Conservation (phyloP, 1,284 basidiomycete genomes). For the Phaffia rhodozyma region DNA sequence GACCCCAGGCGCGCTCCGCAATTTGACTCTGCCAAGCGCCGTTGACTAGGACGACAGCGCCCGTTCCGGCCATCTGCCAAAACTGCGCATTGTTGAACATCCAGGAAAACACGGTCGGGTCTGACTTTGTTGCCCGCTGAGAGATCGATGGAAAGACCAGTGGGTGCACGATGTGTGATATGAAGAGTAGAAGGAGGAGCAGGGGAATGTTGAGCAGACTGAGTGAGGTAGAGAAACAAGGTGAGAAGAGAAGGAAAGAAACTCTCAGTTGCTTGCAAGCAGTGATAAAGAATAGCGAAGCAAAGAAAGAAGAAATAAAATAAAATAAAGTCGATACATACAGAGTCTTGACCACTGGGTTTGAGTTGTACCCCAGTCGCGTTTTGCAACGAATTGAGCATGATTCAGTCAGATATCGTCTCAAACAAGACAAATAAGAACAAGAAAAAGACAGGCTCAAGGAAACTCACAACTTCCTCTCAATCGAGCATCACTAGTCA, state of each 20-base stretch:
- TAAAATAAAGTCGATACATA: neutral
- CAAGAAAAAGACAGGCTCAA: neutral
- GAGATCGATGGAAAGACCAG: constrained; percentile 19
- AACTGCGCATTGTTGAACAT: constrained; percentile 21
- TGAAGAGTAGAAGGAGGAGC: constrained; percentile 30
- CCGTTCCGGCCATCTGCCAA: constrained; percentile 1
- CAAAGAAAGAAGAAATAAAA: constrained; percentile 26
- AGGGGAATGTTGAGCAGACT: constrained; percentile 36
- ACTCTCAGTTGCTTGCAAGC: neutral
- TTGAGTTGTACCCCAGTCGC: too few relatives aligned
- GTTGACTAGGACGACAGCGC: constrained; percentile 4
- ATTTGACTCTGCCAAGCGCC: constrained; percentile 3
- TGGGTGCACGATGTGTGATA: constrained; percentile 31
- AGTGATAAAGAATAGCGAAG: constrained; percentile 22
- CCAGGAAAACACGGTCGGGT: constrained; percentile 21
- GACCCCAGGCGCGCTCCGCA: neutral
- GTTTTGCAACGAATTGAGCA: neutral
- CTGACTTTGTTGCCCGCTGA: constrained; percentile 19
- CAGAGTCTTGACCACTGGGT: too few relatives aligned
- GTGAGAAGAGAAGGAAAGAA: neutral
- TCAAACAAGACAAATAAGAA: neutral
- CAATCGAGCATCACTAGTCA: constrained; percentile 32
- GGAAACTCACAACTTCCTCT: constrained; percentile 21
- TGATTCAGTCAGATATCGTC: neutral
- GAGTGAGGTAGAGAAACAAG: neutral